Base-by-base conservation (phyloP, 352 stramenopile genomes). In the Aphanomyces astaci region DNA sequence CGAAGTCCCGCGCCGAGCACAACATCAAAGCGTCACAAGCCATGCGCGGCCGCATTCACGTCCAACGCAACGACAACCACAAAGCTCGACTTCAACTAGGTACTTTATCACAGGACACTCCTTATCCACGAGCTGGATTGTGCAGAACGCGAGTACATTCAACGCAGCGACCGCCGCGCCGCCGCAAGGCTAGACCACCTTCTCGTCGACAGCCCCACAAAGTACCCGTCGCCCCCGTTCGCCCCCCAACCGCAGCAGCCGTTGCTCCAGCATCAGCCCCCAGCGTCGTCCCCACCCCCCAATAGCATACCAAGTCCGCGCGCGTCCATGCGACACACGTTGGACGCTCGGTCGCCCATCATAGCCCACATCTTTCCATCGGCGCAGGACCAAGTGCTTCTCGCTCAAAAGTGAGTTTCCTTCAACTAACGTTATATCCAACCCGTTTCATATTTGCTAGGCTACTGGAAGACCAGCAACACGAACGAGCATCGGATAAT, bases 21-120 rank as follows among this genome's bases (percentile, higher is more conserved):
- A 93, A 90, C 59, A 81, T 93, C 30, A 72, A 86, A 66, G 73
- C 90, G 27, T 85, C 82, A 2, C 80, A 93, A 66, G 69, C 77
- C 17, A 80, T 91, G 28, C 82, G 82, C 15, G 80, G 88, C 33
- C 76, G 75, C 13, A 84, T 91, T 40, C 63, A 71, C 7, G 48
- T 28, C 13, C 75, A 85, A 45, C 76, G 76, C 17, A 76, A 62
- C 39, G 74, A 87, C 11, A 71, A 80, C 3, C 65, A 77, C 77
- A 71, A 4, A 74, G 74, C 5, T 75, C 84, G 46, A 63, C 85
- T 19, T 73, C 84, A 59, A 75, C 78, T 66, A 30, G 74, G 28
- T 59, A 32, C 15, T 2, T 24, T 1, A 2, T 15, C 17, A n/a
- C n/a, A n/a, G n/a, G n/a, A n/a, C n/a, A n/a, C n/a, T n/a, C n/a